phyloP scores from a whole-genome alignment of 768 basidiomycete genomes.

The Podaxis carcinomalis region DNA sequence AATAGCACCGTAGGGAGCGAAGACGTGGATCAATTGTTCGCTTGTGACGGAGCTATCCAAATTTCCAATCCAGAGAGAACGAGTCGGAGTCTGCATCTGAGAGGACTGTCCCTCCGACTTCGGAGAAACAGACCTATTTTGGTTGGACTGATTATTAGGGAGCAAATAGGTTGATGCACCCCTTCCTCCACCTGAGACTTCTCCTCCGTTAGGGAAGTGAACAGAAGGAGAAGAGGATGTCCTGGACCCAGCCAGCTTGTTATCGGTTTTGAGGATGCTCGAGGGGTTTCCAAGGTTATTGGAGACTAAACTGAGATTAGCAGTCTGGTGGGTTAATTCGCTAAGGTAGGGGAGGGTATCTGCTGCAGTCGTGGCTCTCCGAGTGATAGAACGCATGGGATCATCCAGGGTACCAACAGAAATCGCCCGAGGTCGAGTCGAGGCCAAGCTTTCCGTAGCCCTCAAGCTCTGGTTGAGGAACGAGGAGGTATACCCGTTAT shows the following conservation, averaged over 20 bases:
- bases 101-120: slow-evolving; percentile 69
- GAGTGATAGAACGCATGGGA: slow-evolving; percentile 64
- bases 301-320: slow-evolving; percentile 32
- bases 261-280: slow-evolving; percentile 58
- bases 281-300: slow-evolving; percentile 37
- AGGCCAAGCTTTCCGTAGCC: slow-evolving; percentile 61
- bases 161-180: slow-evolving; percentile 62
- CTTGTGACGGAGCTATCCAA: slow-evolving; percentile 92
- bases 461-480: slow-evolving; percentile 75
- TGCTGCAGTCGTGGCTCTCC: slow-evolving; percentile 43
- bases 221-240: slow-evolving; percentile 48
- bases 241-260: slow-evolving; percentile 43
- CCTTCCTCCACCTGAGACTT: slow-evolving; percentile 41
- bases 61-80: slow-evolving; percentile 98
- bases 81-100: slow-evolving; percentile 89
- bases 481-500: slow-evolving; percentile 49
- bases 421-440: slow-evolving; percentile 71
- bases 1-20: slow-evolving; percentile 95
- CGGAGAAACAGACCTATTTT: slow-evolving; percentile 78
- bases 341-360: slow-evolving; percentile 59
- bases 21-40: slow-evolving; percentile 92
- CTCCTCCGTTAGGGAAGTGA: slow-evolving; percentile 62
- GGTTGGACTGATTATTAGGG: slow-evolving; percentile 40
- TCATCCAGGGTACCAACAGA: slow-evolving; percentile 89
- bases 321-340: slow-evolving; percentile 44